Evolutionary conservation across 1,284 basidiomycete species (phyloP).

Genomic region (Termitomyces sp.): DNA sequence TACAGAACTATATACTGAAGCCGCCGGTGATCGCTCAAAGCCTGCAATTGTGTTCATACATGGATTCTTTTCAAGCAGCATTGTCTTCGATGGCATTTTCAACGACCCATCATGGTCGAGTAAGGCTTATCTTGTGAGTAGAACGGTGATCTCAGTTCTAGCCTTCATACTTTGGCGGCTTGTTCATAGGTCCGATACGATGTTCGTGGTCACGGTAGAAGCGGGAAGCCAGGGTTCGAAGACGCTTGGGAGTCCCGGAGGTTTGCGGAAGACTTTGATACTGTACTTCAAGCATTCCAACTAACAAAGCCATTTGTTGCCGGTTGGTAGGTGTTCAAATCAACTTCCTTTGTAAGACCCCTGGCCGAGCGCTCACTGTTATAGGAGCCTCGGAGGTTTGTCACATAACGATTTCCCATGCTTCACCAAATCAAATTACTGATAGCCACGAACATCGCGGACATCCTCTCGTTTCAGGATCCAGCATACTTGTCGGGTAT

Average conservation of each 20-base stretch:
- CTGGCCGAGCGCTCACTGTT: not conserved
- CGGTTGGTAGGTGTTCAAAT: conserved; percentile 28
- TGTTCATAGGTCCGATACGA: conserved; percentile 19
- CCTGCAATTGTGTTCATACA: conserved; percentile 38
- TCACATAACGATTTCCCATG: not conserved
- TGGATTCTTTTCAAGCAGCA: conserved; percentile 31
- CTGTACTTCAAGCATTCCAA: conserved; percentile 23
- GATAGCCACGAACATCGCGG: conserved; percentile 29
- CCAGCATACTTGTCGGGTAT: conserved; percentile 30
- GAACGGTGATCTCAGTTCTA: not conserved
- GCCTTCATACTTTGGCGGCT: not conserved
- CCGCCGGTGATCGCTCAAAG: conserved; percentile 32
- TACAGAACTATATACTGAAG: conserved; percentile 32
- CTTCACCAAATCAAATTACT: not conserved
- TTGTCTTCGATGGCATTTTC: conserved; percentile 35
- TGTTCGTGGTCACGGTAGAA: conserved; percentile 21
- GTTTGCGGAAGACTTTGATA: conserved; percentile 33
- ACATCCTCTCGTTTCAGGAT: conserved; percentile 31
- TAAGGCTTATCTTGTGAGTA: conserved; percentile 30
- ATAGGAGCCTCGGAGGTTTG: conserved; percentile 36
- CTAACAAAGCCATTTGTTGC: conserved; percentile 30
- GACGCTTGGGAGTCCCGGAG: conserved; percentile 27
- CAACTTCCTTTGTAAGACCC: not conserved
- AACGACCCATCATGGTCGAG: conserved; percentile 25
- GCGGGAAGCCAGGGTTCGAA: conserved; percentile 21